A percentile compares a stretch with the other conserved stretches of the same genome.
These are phyloP conservation scores for Astrocystis sublimbata DNA, from an alignment of 495 filamentous ascomycete genomes.

Conservation along the genomic window DNA sequence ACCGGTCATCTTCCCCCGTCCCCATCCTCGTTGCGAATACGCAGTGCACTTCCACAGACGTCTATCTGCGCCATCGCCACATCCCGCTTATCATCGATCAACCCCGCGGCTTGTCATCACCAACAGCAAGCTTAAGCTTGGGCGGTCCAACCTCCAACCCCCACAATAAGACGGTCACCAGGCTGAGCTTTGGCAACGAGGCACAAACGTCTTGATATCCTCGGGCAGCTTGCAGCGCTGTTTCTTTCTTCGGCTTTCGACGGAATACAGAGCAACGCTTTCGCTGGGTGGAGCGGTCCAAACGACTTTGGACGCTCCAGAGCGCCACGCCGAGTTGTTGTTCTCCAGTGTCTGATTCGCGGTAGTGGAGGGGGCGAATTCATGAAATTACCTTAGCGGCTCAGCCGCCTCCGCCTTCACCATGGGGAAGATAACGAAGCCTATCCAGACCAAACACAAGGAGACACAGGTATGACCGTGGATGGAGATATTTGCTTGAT, in stretches of 20 bases:
- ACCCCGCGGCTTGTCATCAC: neutral
- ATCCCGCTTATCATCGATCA: constrained; percentile 1
- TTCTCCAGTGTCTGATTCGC: constrained; percentile 35
- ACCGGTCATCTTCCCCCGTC: constrained; percentile 26
- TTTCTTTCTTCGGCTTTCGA: constrained; percentile 22
- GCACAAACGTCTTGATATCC: constrained; percentile 21
- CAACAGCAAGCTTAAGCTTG: constrained; percentile 18
- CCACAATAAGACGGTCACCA: constrained; percentile 20
- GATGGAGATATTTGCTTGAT: constrained; percentile 20
- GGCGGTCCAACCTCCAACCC: constrained; percentile 10
- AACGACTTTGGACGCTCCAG: constrained; percentile 33
- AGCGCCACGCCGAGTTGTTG: constrained; percentile 38
- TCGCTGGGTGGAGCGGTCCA: constrained; percentile 30
- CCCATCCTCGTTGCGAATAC: neutral
- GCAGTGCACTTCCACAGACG: neutral
- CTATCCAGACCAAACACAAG: constrained; percentile 86
- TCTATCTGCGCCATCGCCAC: constrained; percentile 1
- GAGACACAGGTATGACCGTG: constrained; percentile 78
- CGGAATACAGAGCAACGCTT: constrained; percentile 15
- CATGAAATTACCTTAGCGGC: constrained; percentile 49
- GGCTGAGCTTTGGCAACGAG: constrained; percentile 32
- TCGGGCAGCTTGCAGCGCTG: constrained; percentile 14
- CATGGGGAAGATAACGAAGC: constrained; percentile 98
- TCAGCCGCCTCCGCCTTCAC: constrained; percentile 52
- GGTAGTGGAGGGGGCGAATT: constrained; percentile 52